A percentile compares a stretch with the other conserved stretches of the same genome.
Evolutionary conservation across 805 yeast species (phyloP).

Genomic region (Pichia rugopelliculosa): DNA sequence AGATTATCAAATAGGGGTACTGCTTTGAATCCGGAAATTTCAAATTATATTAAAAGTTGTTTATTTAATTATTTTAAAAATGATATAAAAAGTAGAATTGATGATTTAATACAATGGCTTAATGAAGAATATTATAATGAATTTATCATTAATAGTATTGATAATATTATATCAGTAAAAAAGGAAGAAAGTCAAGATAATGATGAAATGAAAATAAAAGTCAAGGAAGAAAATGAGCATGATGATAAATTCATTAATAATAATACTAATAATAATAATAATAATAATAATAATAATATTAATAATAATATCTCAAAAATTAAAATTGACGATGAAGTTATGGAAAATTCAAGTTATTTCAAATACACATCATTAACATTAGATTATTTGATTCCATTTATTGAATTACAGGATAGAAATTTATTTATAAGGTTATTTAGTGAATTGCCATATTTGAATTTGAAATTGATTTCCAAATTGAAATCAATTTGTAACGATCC

Average conservation of each 20-base stretch:
- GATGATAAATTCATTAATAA: no score
- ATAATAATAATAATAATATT: no score
- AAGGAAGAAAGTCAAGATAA: no score
- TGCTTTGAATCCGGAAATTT: slow-evolving; percentile 33
- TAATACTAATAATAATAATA: no score
- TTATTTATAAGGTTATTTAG: slow-evolving; percentile 75
- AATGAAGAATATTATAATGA: slow-evolving; percentile 82
- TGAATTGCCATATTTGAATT: slow-evolving; percentile 74
- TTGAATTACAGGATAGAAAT: slow-evolving; percentile 76
- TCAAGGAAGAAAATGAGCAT: no score
- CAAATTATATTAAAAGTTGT: slow-evolving; percentile 60
- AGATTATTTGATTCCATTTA: slow-evolving; percentile 74
- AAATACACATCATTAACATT: slow-evolving; percentile 65
- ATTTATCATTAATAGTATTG: slow-evolving; percentile 34
- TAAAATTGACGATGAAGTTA: no score
- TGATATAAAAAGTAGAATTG: slow-evolving; percentile 65
- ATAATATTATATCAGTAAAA: no score
- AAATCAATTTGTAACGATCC: slow-evolving; percentile 81
- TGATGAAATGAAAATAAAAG: no score
- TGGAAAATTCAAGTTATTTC: slow-evolving; percentile 37
- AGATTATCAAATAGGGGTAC: slow-evolving; percentile 82
- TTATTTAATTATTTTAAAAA: slow-evolving; percentile 66
- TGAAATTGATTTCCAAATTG: slow-evolving; percentile 53
- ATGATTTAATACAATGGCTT: slow-evolving; percentile 81
- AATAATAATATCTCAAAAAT: no score